Percentiles rank a stretch among this genome's conserved stretches.
phyloP scores from a whole-genome alignment of 2,329 filamentous ascomycete genomes.

The Diaporthe sp. region DNA sequence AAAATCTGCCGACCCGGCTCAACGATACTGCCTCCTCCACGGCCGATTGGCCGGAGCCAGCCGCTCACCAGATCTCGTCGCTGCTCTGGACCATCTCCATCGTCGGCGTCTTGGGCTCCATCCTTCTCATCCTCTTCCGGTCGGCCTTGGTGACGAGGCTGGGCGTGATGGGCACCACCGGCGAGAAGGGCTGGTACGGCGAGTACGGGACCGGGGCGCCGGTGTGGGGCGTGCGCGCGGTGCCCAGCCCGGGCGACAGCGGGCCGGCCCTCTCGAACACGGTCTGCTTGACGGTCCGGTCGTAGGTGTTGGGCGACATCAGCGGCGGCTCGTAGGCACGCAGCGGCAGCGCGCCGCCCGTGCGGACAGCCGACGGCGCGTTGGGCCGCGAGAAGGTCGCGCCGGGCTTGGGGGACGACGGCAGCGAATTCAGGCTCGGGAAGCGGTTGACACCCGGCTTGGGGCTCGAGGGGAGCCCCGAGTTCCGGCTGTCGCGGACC shows the following conservation, averaged over 20 bases:
- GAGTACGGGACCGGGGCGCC: slow-evolving; percentile 77
- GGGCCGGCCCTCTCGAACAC: slow-evolving; percentile 70
- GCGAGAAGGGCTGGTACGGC: slow-evolving; percentile 84
- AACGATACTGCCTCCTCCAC: neutral
- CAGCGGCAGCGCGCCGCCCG: slow-evolving; percentile 69
- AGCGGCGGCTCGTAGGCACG: slow-evolving; percentile 72
- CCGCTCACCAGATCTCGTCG: slow-evolving; percentile 72
- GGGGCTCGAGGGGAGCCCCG: slow-evolving; percentile 65
- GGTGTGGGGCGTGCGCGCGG: slow-evolving; percentile 71
- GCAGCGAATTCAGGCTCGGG: slow-evolving; percentile 62
- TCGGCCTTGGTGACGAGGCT: slow-evolving; percentile 78
- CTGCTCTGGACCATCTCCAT: slow-evolving; percentile 71
- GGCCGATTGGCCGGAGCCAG: neutral
- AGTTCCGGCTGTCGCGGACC: slow-evolving; percentile 20
- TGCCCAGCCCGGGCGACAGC: slow-evolving; percentile 60
- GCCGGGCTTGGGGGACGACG: slow-evolving; percentile 61
- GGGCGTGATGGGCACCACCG: slow-evolving; percentile 82
- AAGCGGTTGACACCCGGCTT: slow-evolving; percentile 56
- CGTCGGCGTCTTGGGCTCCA: slow-evolving; percentile 74
- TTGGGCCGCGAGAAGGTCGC: slow-evolving; percentile 63
- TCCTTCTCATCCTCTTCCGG: slow-evolving; percentile 75
- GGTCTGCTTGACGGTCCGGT: slow-evolving; percentile 69
- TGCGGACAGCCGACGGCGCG: slow-evolving; percentile 67
- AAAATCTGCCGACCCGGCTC: neutral
- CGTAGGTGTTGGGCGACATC: slow-evolving; percentile 60